These are phyloP conservation scores for Monilinia fructigena DNA, from an alignment of 2,329 filamentous ascomycete species.

Conservation along the genomic window DNA sequence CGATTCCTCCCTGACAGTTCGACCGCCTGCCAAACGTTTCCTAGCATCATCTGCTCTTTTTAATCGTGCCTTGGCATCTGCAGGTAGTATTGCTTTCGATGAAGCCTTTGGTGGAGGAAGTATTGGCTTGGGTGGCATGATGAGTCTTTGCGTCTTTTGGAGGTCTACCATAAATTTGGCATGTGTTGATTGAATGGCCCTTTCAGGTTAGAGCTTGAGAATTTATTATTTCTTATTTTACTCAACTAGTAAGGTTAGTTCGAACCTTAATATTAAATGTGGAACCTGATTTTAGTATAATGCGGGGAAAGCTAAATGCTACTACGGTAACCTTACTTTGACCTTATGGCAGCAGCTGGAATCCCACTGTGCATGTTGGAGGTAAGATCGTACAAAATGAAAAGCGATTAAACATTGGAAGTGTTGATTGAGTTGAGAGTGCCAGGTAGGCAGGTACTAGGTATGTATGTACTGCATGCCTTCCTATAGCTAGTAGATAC, in stretches of 20 bases:
- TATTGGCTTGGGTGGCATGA: slow-evolving; percentile 37
- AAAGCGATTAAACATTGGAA: no score
- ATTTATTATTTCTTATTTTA: not conserved
- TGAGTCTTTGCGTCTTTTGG: not conserved
- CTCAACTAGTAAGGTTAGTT: no score
- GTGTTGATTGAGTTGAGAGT: no score
- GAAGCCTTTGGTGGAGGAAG: slow-evolving; percentile 26
- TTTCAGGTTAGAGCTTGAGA: slow-evolving; percentile 6
- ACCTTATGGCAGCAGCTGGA: no score
- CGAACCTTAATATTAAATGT: not conserved
- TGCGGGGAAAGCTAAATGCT: slow-evolving; percentile 9
- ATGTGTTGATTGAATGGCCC: slow-evolving; percentile 13
- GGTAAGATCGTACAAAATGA: no score
- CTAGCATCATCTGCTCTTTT: slow-evolving; percentile 43
- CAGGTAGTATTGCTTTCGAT: slow-evolving; percentile 25
- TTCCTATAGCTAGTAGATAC: no score
- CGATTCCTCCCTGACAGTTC: slow-evolving; percentile 63
- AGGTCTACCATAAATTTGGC: not conserved
- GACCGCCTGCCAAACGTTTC: slow-evolving; percentile 40
- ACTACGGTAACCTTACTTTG: not conserved
- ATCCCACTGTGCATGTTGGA: no score
- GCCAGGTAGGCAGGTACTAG: no score
- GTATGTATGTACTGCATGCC: no score
- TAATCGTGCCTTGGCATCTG: slow-evolving; percentile 26
- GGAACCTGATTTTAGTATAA: slow-evolving; percentile 9